Percentiles rank a stretch among this genome's conserved stretches.
phyloP scores from a whole-genome alignment of 1,139 yeast genomes.

The Tardiomyces blankii region DNA sequence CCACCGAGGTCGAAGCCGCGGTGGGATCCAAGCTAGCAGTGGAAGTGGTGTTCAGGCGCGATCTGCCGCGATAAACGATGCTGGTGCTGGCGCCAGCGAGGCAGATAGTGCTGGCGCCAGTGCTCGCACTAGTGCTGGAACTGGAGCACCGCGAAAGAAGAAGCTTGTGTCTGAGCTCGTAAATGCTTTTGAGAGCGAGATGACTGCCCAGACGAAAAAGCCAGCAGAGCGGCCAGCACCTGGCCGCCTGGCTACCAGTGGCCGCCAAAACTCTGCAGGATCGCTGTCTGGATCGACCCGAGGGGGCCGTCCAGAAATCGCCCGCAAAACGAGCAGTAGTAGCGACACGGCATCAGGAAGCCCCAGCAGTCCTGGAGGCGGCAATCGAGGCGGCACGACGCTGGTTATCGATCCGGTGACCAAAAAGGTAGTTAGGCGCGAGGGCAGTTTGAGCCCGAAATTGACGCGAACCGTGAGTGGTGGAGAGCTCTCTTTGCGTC shows the following conservation, averaged over 20 bases:
- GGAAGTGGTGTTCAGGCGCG: neutral
- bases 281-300: too few relatives aligned
- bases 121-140: neutral
- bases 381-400: neutral
- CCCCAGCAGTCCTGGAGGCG: neutral
- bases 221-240: neutral
- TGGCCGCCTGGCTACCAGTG: neutral
- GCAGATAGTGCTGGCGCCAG: neutral
- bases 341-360: neutral
- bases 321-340: neutral
- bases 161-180: neutral
- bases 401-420: neutral
- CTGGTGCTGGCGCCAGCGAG: neutral
- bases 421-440: neutral
- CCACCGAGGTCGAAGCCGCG: neutral
- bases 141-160: neutral
- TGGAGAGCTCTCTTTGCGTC: neutral
- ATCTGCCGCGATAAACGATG: neutral
- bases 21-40: too few relatives aligned
- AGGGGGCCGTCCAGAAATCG: too few relatives aligned
- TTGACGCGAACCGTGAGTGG: neutral
- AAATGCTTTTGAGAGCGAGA: neutral
- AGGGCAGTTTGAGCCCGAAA: neutral
- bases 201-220: neutral
- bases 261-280: too few relatives aligned